These are phyloP conservation scores for Volvox carteri DNA, from an alignment of 163 green algal species.

Conservation along the genomic window DNA sequence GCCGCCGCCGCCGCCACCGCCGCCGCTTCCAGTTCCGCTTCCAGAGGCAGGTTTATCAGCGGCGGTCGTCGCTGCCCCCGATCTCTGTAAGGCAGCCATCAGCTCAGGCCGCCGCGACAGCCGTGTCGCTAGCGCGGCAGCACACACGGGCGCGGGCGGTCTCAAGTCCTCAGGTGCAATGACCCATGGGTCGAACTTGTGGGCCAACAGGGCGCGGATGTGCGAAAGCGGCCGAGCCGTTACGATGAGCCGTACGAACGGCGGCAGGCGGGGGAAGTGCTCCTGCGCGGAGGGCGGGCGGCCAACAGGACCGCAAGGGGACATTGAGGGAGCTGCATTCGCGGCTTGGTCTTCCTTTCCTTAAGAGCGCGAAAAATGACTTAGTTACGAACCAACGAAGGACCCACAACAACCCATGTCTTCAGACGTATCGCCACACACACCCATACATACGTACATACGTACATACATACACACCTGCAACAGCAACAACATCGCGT, in stretches of 20 bases:
- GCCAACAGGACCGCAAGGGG: background rate
- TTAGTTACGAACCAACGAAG: too few relatives aligned
- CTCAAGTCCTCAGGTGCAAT: background rate
- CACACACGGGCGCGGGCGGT: background rate
- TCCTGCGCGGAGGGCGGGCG: background rate
- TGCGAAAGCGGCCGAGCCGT: constrained; percentile 1
- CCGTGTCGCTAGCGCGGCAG: background rate
- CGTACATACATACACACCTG: constrained; percentile 28
- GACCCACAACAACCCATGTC: too few relatives aligned
- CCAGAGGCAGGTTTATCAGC: too few relatives aligned
- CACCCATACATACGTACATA: too few relatives aligned
- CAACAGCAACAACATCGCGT: constrained; percentile 33
- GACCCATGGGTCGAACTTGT: background rate
- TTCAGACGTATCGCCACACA: too few relatives aligned
- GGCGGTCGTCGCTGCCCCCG: too few relatives aligned
- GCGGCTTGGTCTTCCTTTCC: too few relatives aligned
- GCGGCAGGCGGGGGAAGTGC: constrained; percentile 32
- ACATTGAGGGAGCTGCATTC: too few relatives aligned
- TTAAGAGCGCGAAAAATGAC: too few relatives aligned
- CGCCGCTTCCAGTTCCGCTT: too few relatives aligned
- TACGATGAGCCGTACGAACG: constrained; percentile 30
- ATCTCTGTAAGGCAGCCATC: constrained; percentile 1
- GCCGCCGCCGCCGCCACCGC: background rate
- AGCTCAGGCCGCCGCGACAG: background rate
- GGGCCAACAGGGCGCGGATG: background rate